phyloP scores from a whole-genome alignment of 2,329 filamentous ascomycete genomes.

The Colletotrichum sp. region DNA sequence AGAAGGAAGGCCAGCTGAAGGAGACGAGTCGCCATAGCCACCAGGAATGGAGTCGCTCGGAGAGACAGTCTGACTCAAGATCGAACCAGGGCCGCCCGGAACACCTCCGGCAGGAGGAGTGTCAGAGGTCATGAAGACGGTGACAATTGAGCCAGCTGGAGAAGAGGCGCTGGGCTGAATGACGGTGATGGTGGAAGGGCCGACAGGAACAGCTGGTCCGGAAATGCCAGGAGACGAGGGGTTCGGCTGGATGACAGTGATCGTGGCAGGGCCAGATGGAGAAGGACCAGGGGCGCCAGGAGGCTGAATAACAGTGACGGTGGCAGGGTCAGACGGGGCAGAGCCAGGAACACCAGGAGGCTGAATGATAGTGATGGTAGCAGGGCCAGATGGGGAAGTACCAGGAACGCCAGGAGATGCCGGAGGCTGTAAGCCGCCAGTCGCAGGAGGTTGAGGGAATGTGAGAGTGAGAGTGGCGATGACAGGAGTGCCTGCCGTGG shows the following conservation, averaged over 20 bases:
- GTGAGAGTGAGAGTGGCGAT: constrained; percentile 25
- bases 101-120: not conserved
- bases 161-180: not conserved
- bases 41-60: not conserved
- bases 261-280: not conserved
- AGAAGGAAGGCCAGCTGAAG: not conserved
- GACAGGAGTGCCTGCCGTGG: constrained; percentile 16
- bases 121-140: not conserved
- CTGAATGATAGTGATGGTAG: not conserved
- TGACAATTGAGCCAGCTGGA: not conserved
- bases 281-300: not conserved
- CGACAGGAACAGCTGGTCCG: not conserved
- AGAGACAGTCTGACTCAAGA: not conserved
- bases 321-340: not conserved
- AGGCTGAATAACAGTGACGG: not conserved
- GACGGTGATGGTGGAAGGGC: not conserved
- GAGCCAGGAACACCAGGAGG: not conserved
- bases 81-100: not conserved
- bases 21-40: not conserved
- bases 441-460: not conserved
- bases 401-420: not conserved
- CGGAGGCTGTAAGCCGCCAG: not conserved
- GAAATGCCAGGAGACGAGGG: not conserved
- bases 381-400: not conserved
- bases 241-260: not conserved